Evolutionary conservation across 148 eudicot genomes (phyloP).

Genomic region (Amaranthus cruentus): DNA sequence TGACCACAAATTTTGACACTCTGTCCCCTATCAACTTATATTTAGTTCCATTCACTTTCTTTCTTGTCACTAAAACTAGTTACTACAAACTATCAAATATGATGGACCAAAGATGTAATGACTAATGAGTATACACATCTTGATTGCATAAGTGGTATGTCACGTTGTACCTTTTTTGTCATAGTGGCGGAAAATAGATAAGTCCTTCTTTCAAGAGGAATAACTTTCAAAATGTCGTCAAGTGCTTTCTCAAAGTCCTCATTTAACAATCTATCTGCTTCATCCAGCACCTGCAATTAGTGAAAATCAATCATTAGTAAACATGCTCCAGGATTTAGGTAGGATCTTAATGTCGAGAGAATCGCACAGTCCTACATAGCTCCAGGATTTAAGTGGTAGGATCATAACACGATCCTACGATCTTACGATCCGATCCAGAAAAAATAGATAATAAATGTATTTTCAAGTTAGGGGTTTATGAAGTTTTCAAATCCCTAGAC

Average conservation of each 20-base stretch:
- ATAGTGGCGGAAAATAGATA: conserved; percentile 87
- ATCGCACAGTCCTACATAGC: too few relatives aligned
- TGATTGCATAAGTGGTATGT: neutral
- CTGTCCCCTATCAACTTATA: too few relatives aligned
- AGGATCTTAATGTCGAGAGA: too few relatives aligned
- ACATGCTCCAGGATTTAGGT: neutral
- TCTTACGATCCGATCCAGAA: too few relatives aligned
- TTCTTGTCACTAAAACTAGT: neutral
- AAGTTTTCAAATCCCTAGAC: too few relatives aligned
- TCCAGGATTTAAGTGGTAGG: too few relatives aligned
- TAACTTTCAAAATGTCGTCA: conserved; percentile 60
- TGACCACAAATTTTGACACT: too few relatives aligned
- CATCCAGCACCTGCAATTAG: conserved; percentile 72
- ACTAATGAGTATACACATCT: neutral
- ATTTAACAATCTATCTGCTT: conserved; percentile 87
- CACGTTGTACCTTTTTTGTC: conserved; percentile 66
- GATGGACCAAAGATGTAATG: too few relatives aligned
- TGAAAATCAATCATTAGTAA: neutral
- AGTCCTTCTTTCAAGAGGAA: conserved; percentile 75
- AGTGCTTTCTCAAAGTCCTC: conserved; percentile 82
- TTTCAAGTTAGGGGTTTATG: too few relatives aligned
- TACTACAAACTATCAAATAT: too few relatives aligned
- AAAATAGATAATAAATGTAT: too few relatives aligned
- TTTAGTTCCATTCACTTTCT: neutral
- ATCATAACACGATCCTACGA: too few relatives aligned